Percentiles rank a stretch among this genome's conserved stretches.
Conservation (phyloP, 2,329 filamentous ascomycete species). For the Pseudocercospora ulei region DNA sequence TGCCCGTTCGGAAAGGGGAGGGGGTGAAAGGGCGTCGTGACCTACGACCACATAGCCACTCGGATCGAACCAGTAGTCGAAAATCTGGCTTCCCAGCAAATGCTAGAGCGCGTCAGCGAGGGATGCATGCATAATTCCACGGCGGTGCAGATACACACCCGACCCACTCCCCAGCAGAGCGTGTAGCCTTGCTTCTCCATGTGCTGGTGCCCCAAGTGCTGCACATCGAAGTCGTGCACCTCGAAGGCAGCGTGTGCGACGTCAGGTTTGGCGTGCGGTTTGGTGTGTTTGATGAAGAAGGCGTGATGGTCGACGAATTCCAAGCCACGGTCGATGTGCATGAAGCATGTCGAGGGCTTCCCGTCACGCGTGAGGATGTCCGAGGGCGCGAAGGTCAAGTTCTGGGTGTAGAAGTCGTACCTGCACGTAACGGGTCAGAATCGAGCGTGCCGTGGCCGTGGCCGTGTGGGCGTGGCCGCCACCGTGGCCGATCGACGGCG, state of each 20-base stretch:
- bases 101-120: too few species aligned
- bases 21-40: too few species aligned
- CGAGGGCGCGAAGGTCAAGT: slow-evolving; percentile 43
- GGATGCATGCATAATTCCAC: too few species aligned
- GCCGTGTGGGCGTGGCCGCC: too few species aligned
- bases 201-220: slow-evolving; percentile 56
- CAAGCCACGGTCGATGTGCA: slow-evolving; percentile 45
- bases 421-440: too few species aligned
- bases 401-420: slow-evolving; percentile 36
- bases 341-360: slow-evolving; percentile 33
- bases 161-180: slow-evolving; percentile 59
- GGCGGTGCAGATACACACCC: too few species aligned
- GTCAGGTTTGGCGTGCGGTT: slow-evolving; percentile 36
- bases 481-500: too few species aligned
- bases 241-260: slow-evolving; percentile 61
- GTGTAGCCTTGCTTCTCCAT: slow-evolving; percentile 52
- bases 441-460: too few species aligned
- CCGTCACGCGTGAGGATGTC: slow-evolving; percentile 34
- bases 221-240: slow-evolving; percentile 61
- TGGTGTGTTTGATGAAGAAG: slow-evolving; percentile 40
- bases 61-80: slow-evolving; percentile 56
- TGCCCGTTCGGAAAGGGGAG: too few species aligned
- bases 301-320: slow-evolving; percentile 46
- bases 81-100: slow-evolving; percentile 40
- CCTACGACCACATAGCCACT: neutral